Evolutionary conservation across 108 stramenopile species (phyloP), one percentile per base, ranked within the genome.

Genomic region (Asterionellopsis glacialis): DNA sequence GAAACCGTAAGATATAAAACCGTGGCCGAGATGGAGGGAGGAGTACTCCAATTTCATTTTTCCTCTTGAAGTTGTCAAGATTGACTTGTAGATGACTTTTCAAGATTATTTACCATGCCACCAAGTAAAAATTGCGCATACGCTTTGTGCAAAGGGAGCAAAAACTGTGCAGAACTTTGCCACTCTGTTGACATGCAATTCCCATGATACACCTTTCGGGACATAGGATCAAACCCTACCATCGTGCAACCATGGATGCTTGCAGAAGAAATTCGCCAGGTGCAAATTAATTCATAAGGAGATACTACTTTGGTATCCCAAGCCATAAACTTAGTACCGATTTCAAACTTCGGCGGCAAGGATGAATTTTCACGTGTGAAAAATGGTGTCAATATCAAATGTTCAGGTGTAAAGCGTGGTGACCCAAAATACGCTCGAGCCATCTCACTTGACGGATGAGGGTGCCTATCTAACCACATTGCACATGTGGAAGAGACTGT

Each of bases 341-440:
- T 41, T 25, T 61, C 24, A 27, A 69, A 69, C 25, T 41, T 33
- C 0, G 21, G 23, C 10, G 75, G 75, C 27, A 70, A 51, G 39
- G 41, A 53, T 33, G 33, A 33, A 33, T 33, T 2, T 33, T 33
- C 33, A 33, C 33, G 33, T 33, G 33, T 2, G 7, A 33, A 33
- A 51, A 47, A 49, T 48, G 59, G 42, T 11, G 58, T 33, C 23
- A 76, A 55, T 21, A 71, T 12, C 7, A 53, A 38, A 27, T 51
- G 60, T 52, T 76, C 75, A 28, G 55, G 44, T 23, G 61, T 22
- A 42, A 76, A 76, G 39, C 27, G 40, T 11, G 41, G 60, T 15
- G 75, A 76, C 57, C 75, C 75, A 39, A 76, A 76, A 45, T 71
- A 76, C 38, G 75, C 70, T 26, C 61, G 38, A 18, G 59, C 66